Conservation (phyloP, 2,329 filamentous ascomycete species). For the Dactylella cylindrospora region DNA sequence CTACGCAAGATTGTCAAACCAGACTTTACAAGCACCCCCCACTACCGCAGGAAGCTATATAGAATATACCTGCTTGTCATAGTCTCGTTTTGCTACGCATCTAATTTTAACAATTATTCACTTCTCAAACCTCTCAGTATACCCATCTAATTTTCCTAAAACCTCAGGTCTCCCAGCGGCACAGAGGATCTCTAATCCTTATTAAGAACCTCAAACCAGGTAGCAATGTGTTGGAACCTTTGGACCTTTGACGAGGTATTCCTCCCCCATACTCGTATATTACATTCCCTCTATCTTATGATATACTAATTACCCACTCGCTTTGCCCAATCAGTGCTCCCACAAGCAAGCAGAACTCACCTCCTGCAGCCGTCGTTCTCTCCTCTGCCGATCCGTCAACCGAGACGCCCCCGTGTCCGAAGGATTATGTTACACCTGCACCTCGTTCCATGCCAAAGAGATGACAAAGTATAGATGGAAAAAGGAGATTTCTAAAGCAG, state of each 20-base stretch:
- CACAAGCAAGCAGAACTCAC: conserved; percentile 34
- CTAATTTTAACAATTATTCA: too few species aligned
- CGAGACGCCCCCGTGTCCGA: conserved; percentile 4
- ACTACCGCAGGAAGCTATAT: too few species aligned
- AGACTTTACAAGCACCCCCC: too few species aligned
- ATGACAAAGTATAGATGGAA: not conserved
- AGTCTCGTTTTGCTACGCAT: too few species aligned
- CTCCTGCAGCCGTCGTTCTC: conserved; percentile 19
- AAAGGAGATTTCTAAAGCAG: conserved; percentile 18
- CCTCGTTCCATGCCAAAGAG: not conserved
- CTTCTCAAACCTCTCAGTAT: too few species aligned
- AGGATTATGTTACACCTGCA: conserved; percentile 25
- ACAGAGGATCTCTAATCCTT: too few species aligned
- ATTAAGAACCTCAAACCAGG: too few species aligned
- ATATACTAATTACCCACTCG: not conserved
- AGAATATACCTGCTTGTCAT: too few species aligned
- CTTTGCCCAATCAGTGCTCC: conserved; percentile 9
- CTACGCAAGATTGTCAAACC: too few species aligned
- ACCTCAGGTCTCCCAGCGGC: too few species aligned
- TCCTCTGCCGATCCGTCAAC: conserved; percentile 34
- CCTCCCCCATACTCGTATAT: not conserved
- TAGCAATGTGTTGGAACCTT: conserved; percentile 38
- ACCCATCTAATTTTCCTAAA: too few species aligned
- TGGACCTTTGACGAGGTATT: conserved; percentile 32
- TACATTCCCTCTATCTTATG: not conserved